phyloP scores from a whole-genome alignment of 768 basidiomycete species.

The Pulveroboletus frians region DNA sequence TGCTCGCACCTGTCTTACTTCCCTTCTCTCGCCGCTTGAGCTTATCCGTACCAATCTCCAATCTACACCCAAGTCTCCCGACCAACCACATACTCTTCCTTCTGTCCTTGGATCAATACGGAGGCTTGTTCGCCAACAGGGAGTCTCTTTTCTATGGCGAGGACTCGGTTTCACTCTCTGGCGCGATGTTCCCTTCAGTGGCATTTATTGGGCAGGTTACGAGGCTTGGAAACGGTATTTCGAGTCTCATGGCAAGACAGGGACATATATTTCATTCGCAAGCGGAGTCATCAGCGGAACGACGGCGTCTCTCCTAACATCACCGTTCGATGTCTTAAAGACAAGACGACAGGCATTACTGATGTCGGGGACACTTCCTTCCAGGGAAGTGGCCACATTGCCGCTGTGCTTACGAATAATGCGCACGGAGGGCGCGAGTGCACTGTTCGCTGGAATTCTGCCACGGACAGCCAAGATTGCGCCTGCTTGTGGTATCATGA shows the following conservation, averaged over 20 bases:
- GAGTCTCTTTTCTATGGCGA: conserved; percentile 74
- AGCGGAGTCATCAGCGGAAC: conserved; percentile 89
- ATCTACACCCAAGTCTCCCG: conserved; percentile 69
- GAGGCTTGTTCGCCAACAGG: conserved; percentile 54
- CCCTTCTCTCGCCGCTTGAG: conserved; percentile 82
- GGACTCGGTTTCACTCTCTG: conserved; percentile 90
- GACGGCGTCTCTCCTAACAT: conserved; percentile 79
- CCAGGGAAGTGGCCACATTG: conserved; percentile 46
- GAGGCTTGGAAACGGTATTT: conserved; percentile 73
- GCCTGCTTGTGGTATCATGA: conserved; percentile 98
- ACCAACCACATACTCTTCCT: conserved; percentile 69
- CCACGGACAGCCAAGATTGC: conserved; percentile 94
- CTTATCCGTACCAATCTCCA: conserved; percentile 92
- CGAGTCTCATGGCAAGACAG: conserved; percentile 47
- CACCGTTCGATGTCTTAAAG: conserved; percentile 96
- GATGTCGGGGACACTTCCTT: conserved; percentile 49
- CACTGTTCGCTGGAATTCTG: conserved; percentile 77
- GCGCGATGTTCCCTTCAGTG: conserved; percentile 97
- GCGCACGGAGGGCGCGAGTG: conserved; percentile 69
- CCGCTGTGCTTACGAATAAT: conserved; percentile 66
- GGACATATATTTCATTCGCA: conserved; percentile 72
- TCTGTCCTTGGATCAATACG: conserved; percentile 67
- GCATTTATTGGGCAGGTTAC: conserved; percentile 95
- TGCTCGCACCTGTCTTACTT: conserved; percentile 75
- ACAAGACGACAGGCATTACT: conserved; percentile 84